A percentile compares a stretch with the other conserved stretches of the same genome.
These are phyloP conservation scores for Tuber magnatum DNA, from an alignment of 495 filamentous ascomycete genomes.

Conservation along the genomic window DNA sequence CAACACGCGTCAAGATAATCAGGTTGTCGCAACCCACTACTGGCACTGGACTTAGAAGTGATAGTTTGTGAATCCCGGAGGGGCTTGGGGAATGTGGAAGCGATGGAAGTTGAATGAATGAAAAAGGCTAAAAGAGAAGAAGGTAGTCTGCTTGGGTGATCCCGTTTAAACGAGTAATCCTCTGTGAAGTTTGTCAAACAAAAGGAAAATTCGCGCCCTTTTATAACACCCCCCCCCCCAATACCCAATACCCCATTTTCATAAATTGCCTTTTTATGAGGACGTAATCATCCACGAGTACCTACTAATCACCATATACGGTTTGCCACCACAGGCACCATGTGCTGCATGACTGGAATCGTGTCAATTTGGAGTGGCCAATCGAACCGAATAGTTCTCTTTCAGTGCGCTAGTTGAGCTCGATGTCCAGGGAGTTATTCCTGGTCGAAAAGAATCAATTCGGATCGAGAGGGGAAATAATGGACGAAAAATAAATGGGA, in stretches of 20 bases:
- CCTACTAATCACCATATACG: neutral
- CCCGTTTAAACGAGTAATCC: neutral
- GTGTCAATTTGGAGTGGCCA: too few relatives aligned
- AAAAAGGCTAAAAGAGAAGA: neutral
- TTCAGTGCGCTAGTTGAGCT: too few relatives aligned
- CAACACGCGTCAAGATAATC: neutral
- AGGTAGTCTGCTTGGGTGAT: neutral
- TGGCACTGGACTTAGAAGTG: neutral
- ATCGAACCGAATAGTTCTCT: too few relatives aligned
- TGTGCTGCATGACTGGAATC: too few relatives aligned
- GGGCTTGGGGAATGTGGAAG: too few relatives aligned
- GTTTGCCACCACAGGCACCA: neutral
- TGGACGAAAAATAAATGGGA: too few relatives aligned
- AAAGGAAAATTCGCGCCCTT: neutral
- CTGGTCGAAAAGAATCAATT: too few relatives aligned
- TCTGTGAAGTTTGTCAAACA: neutral
- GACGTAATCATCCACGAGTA: neutral
- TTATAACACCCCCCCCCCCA: too few relatives aligned
- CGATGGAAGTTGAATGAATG: neutral
- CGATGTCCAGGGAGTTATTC: too few relatives aligned
- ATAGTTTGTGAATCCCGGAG: neutral
- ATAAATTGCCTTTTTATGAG: neutral
- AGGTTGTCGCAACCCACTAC: neutral
- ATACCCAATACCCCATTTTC: neutral
- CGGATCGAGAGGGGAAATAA: too few relatives aligned